phyloP scores from a whole-genome alignment of 768 basidiomycete species.

The Butyriboletus loyo region DNA sequence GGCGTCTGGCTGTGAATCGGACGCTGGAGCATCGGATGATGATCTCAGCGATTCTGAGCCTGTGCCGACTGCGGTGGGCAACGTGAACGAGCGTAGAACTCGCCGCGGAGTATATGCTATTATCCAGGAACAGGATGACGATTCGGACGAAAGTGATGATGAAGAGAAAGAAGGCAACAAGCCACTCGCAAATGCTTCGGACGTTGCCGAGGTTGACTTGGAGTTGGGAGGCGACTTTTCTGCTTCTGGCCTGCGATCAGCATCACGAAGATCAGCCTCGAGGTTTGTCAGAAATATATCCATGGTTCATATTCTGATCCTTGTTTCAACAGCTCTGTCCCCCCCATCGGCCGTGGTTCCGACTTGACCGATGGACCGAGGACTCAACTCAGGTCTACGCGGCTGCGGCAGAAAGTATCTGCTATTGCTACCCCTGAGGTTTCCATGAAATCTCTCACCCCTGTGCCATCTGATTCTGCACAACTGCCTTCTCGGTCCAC shows the following conservation, averaged over 20 bases:
- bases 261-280: conserved; percentile 26
- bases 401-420: conserved; percentile 51
- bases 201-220: conserved; percentile 51
- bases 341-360: conserved; percentile 30
- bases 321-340: conserved; percentile 17
- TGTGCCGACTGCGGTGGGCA: conserved; percentile 48
- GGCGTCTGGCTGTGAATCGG: conserved; percentile 44
- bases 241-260: conserved; percentile 19
- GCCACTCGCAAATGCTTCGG: conserved; percentile 45
- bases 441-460: conserved; percentile 41
- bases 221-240: conserved; percentile 38
- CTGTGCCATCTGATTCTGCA: conserved; percentile 26
- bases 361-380: conserved; percentile 20
- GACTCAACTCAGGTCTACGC: conserved; percentile 52
- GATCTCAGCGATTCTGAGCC: conserved; percentile 39
- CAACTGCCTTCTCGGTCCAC: conserved; percentile 28
- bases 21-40: conserved; percentile 37
- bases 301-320: conserved; percentile 9
- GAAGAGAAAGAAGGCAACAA: conserved; percentile 47
- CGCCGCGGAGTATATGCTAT: conserved; percentile 81
- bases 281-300: conserved; percentile 19
- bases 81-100: conserved; percentile 77
- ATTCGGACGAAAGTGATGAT: conserved; percentile 61
- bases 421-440: conserved; percentile 43
- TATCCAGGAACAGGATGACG: conserved; percentile 53